phyloP scores from a whole-genome alignment of 805 yeast species.

The Scheffersomyces stipitis region DNA sequence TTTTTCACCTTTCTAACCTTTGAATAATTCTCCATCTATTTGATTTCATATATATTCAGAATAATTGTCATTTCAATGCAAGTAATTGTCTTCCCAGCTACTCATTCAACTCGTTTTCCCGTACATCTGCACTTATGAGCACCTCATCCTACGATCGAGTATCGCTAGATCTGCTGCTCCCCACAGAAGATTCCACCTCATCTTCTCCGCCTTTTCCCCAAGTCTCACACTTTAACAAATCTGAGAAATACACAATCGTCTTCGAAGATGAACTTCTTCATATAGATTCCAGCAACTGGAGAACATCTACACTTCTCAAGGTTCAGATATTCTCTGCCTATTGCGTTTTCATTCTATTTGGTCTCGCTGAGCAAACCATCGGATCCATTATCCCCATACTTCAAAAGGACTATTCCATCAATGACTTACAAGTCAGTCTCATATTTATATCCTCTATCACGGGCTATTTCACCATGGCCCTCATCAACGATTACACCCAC shows the following conservation, averaged over 20 bases:
- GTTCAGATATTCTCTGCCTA: constrained; percentile 44
- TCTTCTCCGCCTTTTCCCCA: not conserved
- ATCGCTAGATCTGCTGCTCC: no score
- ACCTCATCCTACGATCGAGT: no score
- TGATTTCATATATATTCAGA: no score
- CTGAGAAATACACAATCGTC: constrained; percentile 12
- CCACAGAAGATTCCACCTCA: not conserved
- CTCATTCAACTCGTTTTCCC: no score
- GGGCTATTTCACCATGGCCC: constrained; percentile 58
- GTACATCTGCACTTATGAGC: no score
- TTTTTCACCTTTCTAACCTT: no score
- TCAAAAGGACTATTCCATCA: constrained; percentile 45
- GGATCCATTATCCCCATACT: constrained; percentile 60
- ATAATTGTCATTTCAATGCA: no score
- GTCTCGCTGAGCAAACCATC: constrained; percentile 59
- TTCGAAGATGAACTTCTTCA: constrained; percentile 26
- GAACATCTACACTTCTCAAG: constrained; percentile 35
- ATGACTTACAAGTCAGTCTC: constrained; percentile 48
- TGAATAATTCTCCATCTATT: no score
- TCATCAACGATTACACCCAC: constrained; percentile 45
- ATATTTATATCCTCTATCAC: constrained; percentile 52
- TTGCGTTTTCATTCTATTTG: constrained; percentile 45
- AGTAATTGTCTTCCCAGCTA: no score
- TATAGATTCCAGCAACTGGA: constrained; percentile 42
- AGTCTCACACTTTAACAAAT: not conserved